Evolutionary conservation across 2,329 filamentous ascomycete genomes (phyloP).

Genomic region (Exophiala dermatitidis): DNA sequence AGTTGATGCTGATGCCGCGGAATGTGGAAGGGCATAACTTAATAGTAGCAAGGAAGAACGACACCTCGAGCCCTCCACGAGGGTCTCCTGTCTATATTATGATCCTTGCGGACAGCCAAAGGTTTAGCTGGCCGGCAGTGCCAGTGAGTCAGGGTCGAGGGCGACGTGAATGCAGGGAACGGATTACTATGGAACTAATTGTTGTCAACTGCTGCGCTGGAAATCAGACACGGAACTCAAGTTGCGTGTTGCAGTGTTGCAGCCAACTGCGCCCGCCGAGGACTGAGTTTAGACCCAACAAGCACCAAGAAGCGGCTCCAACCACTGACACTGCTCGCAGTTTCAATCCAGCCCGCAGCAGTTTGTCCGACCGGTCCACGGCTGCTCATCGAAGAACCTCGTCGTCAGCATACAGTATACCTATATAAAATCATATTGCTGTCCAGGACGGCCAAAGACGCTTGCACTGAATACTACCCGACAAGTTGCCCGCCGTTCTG

Average conservation of each 20-base stretch:
- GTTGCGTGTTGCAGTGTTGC: neutral
- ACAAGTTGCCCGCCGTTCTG: too few relatives aligned
- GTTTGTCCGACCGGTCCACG: neutral
- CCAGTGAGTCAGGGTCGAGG: neutral
- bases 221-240: neutral
- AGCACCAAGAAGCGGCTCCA: neutral
- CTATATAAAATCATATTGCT: too few relatives aligned
- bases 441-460: too few relatives aligned
- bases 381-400: too few relatives aligned
- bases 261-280: neutral
- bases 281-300: neutral
- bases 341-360: neutral
- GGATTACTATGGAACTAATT: too few relatives aligned
- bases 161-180: too few relatives aligned
- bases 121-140: neutral
- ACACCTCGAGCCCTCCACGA: neutral
- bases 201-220: neutral
- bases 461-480: too few relatives aligned
- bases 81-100: neutral
- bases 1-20: slow-evolving; percentile 22
- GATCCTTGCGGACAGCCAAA: neutral
- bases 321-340: too few relatives aligned
- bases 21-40: slow-evolving; percentile 26
- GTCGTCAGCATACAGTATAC: too few relatives aligned
- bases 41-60: neutral